These are phyloP conservation scores for Biscutella laevigata DNA, from an alignment of 441 rosid genomes.

Conservation along the genomic window DNA sequence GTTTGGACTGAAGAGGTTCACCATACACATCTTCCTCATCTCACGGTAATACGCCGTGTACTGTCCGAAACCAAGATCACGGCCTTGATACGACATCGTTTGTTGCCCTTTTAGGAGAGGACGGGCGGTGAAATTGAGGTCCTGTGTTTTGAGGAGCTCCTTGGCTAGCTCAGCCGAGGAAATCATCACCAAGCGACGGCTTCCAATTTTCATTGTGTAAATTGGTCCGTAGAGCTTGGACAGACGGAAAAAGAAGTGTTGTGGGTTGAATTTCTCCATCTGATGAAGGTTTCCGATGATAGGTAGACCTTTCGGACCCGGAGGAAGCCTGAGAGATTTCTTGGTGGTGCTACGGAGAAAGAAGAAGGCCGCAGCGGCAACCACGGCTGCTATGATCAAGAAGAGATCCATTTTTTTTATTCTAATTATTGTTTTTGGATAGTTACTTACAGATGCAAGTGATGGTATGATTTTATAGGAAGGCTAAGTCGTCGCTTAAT, in stretches of 20 bases:
- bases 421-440: slow-evolving; percentile 2
- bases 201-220: slow-evolving; percentile 34
- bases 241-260: slow-evolving; percentile 31
- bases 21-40: slow-evolving; percentile 38
- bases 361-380: slow-evolving; percentile 11
- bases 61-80: slow-evolving; percentile 35
- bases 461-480: slow-evolving; percentile 8
- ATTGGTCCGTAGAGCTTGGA: slow-evolving; percentile 41
- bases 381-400: slow-evolving; percentile 10
- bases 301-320: slow-evolving; percentile 45
- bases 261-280: slow-evolving; percentile 28
- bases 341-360: slow-evolving; percentile 10
- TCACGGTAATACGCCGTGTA: slow-evolving; percentile 38
- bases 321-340: slow-evolving; percentile 16
- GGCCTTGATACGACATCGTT: slow-evolving; percentile 36
- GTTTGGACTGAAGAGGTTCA: slow-evolving; percentile 41
- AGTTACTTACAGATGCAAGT: neutral
- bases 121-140: slow-evolving; percentile 31
- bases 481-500: neutral
- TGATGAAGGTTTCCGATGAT: slow-evolving; percentile 49
- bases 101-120: slow-evolving; percentile 26
- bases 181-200: slow-evolving; percentile 22
- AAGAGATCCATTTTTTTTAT: slow-evolving; percentile 16
- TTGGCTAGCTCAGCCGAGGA: slow-evolving; percentile 42
- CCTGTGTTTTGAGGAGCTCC: slow-evolving; percentile 36